Evolutionary conservation across 1,139 yeast genomes (phyloP).

Genomic region (Yamadazyma siamensis): DNA sequence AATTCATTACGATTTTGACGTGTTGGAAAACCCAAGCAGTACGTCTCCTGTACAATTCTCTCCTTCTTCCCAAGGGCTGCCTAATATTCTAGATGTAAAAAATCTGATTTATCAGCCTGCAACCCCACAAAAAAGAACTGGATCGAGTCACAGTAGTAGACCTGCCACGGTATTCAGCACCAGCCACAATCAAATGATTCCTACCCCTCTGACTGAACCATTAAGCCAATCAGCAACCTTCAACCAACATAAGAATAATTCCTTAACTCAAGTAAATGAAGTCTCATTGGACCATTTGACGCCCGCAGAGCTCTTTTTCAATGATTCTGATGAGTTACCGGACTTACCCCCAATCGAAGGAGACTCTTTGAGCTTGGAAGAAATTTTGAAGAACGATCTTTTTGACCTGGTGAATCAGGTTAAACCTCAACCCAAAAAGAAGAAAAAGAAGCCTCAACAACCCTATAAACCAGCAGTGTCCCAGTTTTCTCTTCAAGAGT

Average conservation of each 20-base stretch:
- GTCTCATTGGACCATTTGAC: slow-evolving; percentile 13
- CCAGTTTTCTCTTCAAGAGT: slow-evolving; percentile 24
- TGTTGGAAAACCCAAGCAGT: too few relatives aligned
- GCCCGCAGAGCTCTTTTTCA: slow-evolving; percentile 14
- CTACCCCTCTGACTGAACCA: slow-evolving; percentile 11
- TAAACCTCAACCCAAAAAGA: slow-evolving; percentile 2
- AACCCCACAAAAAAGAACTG: slow-evolving; percentile 2
- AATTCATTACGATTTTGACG: too few relatives aligned
- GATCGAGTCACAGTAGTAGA: slow-evolving; percentile 6
- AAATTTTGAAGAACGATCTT: slow-evolving; percentile 14
- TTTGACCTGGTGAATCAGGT: slow-evolving; percentile 6
- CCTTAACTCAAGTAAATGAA: slow-evolving; percentile 2
- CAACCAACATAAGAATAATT: neutral
- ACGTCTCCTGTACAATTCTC: too few relatives aligned
- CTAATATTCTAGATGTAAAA: too few relatives aligned
- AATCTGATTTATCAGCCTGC: slow-evolving; percentile 1
- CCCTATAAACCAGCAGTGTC: slow-evolving; percentile 10
- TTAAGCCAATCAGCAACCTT: slow-evolving; percentile 2
- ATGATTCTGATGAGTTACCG: slow-evolving; percentile 4
- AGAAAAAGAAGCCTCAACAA: slow-evolving; percentile 4
- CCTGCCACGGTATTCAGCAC: neutral
- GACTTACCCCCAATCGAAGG: neutral
- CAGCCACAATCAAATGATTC: slow-evolving; percentile 3
- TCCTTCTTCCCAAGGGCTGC: too few relatives aligned
- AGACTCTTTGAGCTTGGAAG: slow-evolving; percentile 10